Base-by-base conservation (phyloP, 495 filamentous ascomycete species). In the Penicillium bovifimosum region DNA sequence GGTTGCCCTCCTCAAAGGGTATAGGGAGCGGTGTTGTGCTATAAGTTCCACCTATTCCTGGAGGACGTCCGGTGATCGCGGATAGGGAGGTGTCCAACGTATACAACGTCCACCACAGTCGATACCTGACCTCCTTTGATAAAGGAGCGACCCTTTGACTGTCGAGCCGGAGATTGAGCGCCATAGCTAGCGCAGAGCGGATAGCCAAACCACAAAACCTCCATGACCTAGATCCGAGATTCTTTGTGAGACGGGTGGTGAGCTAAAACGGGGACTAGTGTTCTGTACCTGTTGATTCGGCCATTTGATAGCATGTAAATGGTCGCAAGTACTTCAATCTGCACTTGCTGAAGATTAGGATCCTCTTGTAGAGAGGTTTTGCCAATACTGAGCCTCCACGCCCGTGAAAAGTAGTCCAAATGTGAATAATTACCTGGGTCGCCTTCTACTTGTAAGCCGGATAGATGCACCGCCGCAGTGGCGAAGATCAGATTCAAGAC, bases 401-500 rank as follows among this genome's bases (percentile, higher is more conserved):
- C 81, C 42, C 82, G 68, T 5, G 75, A 68, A 60, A 80, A 81
- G 55, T 79, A 85, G 13, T 75, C 50, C 34, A 76, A 35, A 54
- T 79, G 74, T 41, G 76, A 75, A 45, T 71, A 59, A n/a, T 72
- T 62, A 45, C 69, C 54, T 24, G 40, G 36, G n/a, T 52, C 61
- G 62, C 60, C 68, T 41, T 65, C 61, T 11, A 61, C 65, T 32
- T 67, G 63, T 2, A 62, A 31, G n/a, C 80, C 65, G 32, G 41
- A 39, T 9, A 66, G 68, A 59, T 78, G 76, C 43, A 67, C 71
- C 7, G 78, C 70, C n/a, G 74, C 72, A 49, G 83, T 80, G 8
- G 82, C 82, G 60, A 85, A 83, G 29, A 85, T 71, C 6, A 84
- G 50, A 62, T 86, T 84, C n/a, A 84, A 53, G 16, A 79, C 77